A percentile compares a stretch with the other conserved stretches of the same genome.
Conservation (phyloP, 768 basidiomycete genomes). For the Termitomyces sp. region DNA sequence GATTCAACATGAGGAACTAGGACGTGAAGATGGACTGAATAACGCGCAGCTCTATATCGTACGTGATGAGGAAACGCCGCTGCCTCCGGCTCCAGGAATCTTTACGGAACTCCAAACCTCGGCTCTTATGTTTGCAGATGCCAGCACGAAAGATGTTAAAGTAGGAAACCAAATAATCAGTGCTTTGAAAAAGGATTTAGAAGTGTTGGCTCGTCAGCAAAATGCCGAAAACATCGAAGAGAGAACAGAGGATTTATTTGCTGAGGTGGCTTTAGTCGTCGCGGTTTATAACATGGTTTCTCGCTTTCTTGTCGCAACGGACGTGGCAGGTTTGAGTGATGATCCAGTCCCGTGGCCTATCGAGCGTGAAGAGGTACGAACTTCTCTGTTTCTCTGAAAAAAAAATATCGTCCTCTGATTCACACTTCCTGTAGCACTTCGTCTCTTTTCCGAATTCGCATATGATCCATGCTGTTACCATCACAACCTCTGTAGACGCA, state of each 20-base stretch:
- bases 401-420: conserved; percentile 23
- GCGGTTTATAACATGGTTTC: conserved; percentile 68
- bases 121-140: conserved; percentile 53
- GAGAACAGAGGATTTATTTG: conserved; percentile 37
- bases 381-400: conserved; percentile 31
- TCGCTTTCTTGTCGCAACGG: conserved; percentile 54
- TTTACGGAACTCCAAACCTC: conserved; percentile 44
- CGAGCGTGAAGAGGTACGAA: conserved; percentile 35
- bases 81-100: conserved; percentile 31
- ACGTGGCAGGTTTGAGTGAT: conserved; percentile 50
- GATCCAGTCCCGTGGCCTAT: conserved; percentile 44
- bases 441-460: conserved; percentile 28
- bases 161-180: conserved; percentile 37
- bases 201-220: conserved; percentile 14
- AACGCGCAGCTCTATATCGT: conserved; percentile 49
- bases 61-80: conserved; percentile 39
- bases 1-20: conserved; percentile 52
- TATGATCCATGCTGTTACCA: conserved; percentile 36
- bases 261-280: conserved; percentile 48
- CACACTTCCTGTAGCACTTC: conserved; percentile 26
- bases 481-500: conserved; percentile 30
- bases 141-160: conserved; percentile 43
- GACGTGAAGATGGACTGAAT: conserved; percentile 42
- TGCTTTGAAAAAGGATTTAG: conserved; percentile 32
- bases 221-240: conserved; percentile 19